Base-by-base conservation (phyloP, 2,329 filamentous ascomycete genomes). In the Colletotrichum sp. region DNA sequence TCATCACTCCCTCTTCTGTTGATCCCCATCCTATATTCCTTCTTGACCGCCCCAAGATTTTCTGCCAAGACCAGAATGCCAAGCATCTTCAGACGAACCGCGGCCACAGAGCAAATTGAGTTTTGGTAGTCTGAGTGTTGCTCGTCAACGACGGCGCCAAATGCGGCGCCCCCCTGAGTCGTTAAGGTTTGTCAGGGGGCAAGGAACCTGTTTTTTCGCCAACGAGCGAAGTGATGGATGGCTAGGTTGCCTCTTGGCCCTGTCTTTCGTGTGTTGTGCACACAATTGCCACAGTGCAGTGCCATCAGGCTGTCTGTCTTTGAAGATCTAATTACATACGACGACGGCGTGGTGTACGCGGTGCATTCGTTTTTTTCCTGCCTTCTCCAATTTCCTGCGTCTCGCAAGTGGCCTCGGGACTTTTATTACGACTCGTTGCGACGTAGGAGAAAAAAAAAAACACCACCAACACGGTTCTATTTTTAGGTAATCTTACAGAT, bases 51-150 rank as follows among this genome's bases (percentile, higher is more conserved):
- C 18, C 56, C 56, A 24, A 34, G 58, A 34, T 32, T 7, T 32
- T 28, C 16, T 32, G 56, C 56, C 71, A 58, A 73, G 71, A 48
- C 38, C 52, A 43, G 28, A 18, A 34, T 62, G 68, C 72, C 61
- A 62, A 66, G 72, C 38, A 55, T 61, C 52, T 52, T 34, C 12
- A 66, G 71, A 71, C 48, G 61, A 74, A 71, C 48, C 60, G 55
- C 18, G 30, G 68, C 48, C 61, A 71, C 43, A 48, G 21, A 55
- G 68, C 48, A 62, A 61, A 62, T 48, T 38, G 36, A 38, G 55
- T 55, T 34, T 34, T 32, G 18, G 56, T 61, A 56, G 21, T 56
- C 24, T 24, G 24, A 15, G 58, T 55, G 32, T 36, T 36, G 66
- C 56, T 38, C 24, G 52, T 64, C 70, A 52, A 30, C 64, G 32